These are phyloP conservation scores for Pyrus pyrifolia DNA, from an alignment of 306 rosid species.

Conservation along the genomic window DNA sequence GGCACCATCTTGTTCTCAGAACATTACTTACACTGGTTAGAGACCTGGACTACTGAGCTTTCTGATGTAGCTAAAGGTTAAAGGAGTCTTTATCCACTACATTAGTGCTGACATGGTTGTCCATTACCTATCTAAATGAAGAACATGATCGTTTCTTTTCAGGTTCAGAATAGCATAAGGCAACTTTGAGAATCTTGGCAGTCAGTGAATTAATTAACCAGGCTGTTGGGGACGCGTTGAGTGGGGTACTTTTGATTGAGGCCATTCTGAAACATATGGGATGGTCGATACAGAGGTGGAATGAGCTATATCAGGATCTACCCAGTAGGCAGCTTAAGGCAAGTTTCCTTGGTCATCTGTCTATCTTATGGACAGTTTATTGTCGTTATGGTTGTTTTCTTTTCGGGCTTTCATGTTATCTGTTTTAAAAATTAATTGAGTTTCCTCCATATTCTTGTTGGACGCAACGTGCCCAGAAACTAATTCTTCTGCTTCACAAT, in stretches of 20 bases:
- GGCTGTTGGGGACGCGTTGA: constrained; percentile 92
- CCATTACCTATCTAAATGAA: constrained; percentile 6
- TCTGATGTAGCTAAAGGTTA: constrained; percentile 50
- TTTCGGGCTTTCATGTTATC: not conserved
- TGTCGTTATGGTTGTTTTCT: not conserved
- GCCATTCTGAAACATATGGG: constrained; percentile 63
- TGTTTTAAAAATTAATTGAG: not conserved
- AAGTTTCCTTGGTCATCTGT: constrained; percentile 10
- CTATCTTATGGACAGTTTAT: not conserved
- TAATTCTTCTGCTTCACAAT: constrained; percentile 1
- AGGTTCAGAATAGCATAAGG: constrained; percentile 68
- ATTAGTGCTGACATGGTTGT: constrained; percentile 9
- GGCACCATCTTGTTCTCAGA: constrained; percentile 89
- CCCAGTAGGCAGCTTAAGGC: constrained; percentile 97
- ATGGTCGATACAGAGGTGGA: constrained; percentile 81
- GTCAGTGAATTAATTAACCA: constrained; percentile 76
- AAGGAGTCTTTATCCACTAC: constrained; percentile 15
- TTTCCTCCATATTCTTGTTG: not conserved
- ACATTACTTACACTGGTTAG: constrained; percentile 44
- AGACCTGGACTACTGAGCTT: constrained; percentile 35
- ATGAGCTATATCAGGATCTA: constrained; percentile 74
- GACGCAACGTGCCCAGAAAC: not conserved
- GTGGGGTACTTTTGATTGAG: constrained; percentile 89
- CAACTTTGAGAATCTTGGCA: constrained; percentile 69
- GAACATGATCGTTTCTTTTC: constrained; percentile 19